Conservation (phyloP, 1,284 basidiomycete genomes). For the Ustilago hordei region DNA sequence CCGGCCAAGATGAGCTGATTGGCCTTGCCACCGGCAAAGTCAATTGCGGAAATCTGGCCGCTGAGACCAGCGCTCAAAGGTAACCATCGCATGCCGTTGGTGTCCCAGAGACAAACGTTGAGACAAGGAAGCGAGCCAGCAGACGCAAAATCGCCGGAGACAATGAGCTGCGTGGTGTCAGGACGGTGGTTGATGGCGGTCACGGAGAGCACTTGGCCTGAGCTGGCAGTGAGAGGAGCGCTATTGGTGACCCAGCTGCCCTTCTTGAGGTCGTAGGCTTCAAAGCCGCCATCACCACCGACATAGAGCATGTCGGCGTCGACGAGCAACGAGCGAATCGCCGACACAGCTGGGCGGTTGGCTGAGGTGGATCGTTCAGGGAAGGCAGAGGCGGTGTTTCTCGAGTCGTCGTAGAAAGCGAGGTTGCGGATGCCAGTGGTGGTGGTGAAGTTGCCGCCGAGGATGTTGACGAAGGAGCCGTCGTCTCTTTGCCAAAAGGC, state of each 20-base stretch:
- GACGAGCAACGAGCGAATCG: slow-evolving; percentile 73
- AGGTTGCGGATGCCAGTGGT: slow-evolving; percentile 74
- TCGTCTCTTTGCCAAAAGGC: slow-evolving; percentile 86
- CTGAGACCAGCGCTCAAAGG: slow-evolving; percentile 82
- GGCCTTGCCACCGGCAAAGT: slow-evolving; percentile 74
- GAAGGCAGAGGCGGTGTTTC: slow-evolving; percentile 74
- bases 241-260: slow-evolving; percentile 52
- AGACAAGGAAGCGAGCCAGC: slow-evolving; percentile 83
- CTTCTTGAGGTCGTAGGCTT: slow-evolving; percentile 55
- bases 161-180: slow-evolving; percentile 78
- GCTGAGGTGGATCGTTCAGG: slow-evolving; percentile 46
- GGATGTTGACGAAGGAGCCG: slow-evolving; percentile 74
- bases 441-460: slow-evolving; percentile 91
- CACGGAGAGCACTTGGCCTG: slow-evolving; percentile 74
- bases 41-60: slow-evolving; percentile 83
- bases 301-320: slow-evolving; percentile 60
- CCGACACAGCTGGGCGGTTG: slow-evolving; percentile 69
- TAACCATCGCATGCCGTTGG: slow-evolving; percentile 79
- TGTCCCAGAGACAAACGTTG: slow-evolving; percentile 84
- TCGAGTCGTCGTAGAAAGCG: slow-evolving; percentile 78
- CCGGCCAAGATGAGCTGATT: slow-evolving; percentile 72
- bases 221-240: slow-evolving; percentile 45
- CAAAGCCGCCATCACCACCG: slow-evolving; percentile 64
- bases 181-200: slow-evolving; percentile 80
- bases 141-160: slow-evolving; percentile 85